Evolutionary conservation across 83 land plant species (phyloP).

Genomic region (Picea mariana): DNA sequence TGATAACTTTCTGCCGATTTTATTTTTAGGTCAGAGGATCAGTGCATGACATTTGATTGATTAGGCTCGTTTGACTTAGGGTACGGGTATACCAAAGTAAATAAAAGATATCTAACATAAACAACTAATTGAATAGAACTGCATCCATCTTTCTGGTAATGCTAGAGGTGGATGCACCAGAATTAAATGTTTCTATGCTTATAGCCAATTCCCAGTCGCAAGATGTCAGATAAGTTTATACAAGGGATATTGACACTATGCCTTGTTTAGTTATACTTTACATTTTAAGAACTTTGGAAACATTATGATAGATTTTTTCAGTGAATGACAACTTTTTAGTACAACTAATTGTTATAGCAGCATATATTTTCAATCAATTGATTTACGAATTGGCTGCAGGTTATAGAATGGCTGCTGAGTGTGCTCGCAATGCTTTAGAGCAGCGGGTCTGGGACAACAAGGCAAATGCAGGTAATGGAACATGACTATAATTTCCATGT

Average conservation of each 20-base stretch:
- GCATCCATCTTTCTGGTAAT: background rate
- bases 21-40: background rate
- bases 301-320: background rate
- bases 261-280: background rate
- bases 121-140: background rate
- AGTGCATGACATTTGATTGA: background rate
- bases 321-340: background rate
- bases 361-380: background rate
- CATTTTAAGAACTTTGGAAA: background rate
- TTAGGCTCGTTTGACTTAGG: background rate
- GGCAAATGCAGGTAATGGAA: conserved; percentile 62
- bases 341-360: background rate
- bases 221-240: background rate
- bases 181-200: too few relatives aligned
- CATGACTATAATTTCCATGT: background rate
- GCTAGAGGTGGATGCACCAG: background rate
- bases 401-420: conserved; percentile 94
- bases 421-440: conserved; percentile 77
- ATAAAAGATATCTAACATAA: background rate
- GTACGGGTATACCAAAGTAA: background rate
- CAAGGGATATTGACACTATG: background rate
- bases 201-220: background rate
- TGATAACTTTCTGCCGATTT: background rate
- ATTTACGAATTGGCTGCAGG: conserved; percentile 40
- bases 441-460: conserved; percentile 71